Evolutionary conservation across 106 monocot genomes (phyloP).

Genomic region (Iris macrosiphon): DNA sequence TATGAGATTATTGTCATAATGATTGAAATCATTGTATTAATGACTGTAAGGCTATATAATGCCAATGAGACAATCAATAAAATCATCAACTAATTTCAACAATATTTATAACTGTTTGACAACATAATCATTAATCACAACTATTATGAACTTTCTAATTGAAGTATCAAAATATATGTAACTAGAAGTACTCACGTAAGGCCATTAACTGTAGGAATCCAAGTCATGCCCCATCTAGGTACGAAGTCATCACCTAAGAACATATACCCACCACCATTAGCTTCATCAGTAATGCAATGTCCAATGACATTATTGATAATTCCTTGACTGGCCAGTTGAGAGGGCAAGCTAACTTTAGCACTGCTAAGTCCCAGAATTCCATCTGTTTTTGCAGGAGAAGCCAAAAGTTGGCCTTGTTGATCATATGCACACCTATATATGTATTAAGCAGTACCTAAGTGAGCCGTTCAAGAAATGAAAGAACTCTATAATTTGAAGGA

Average conservation of each 20-base stretch:
- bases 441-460: not conserved
- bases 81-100: no score
- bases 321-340: constrained; percentile 67
- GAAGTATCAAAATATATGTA: no score
- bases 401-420: constrained; percentile 74
- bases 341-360: constrained; percentile 59
- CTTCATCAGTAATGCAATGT: constrained; percentile 61
- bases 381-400: constrained; percentile 81
- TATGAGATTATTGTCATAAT: no score
- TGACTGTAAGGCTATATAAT: no score
- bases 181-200: constrained; percentile 33
- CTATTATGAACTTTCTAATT: no score
- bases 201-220: constrained; percentile 42
- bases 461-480: not conserved
- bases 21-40: no score
- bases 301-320: constrained; percentile 71
- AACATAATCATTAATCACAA: no score
- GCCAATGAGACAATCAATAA: no score
- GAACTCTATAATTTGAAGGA: not conserved
- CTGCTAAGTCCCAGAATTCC: constrained; percentile 79
- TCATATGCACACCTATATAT: constrained; percentile 77
- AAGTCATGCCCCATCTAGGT: constrained; percentile 78
- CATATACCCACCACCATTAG: constrained; percentile 59
- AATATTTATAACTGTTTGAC: no score
- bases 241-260: constrained; percentile 87